Evolutionary conservation across 108 stramenopile genomes (phyloP).

Genomic region (Skeletonema menzelii): DNA sequence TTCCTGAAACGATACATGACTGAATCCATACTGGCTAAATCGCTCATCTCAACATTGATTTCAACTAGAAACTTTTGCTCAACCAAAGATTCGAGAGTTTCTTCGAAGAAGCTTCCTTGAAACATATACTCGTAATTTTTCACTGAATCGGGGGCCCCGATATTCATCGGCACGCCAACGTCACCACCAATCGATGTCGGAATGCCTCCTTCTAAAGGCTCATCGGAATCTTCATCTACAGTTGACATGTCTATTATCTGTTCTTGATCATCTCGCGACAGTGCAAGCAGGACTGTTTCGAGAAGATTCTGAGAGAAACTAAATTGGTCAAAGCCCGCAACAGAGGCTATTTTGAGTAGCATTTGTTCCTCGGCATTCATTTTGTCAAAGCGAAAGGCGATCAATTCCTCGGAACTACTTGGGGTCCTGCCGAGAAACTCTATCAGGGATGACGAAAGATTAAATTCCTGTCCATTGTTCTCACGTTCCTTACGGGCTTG

Average conservation of each 20-base stretch:
- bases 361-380: constrained; percentile 27
- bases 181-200: constrained; percentile 5
- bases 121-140: constrained; percentile 22
- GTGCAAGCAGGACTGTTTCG: constrained; percentile 12
- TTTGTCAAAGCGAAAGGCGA: constrained; percentile 20
- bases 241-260: neutral
- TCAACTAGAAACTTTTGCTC: constrained; percentile 16
- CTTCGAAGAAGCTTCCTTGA: constrained; percentile 27
- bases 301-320: constrained; percentile 25
- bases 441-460: constrained; percentile 5
- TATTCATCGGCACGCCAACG: constrained; percentile 13
- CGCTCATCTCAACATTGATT: constrained; percentile 30
- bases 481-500: constrained; percentile 18
- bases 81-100: constrained; percentile 25
- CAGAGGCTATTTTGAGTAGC: constrained; percentile 24
- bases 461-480: neutral
- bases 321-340: constrained; percentile 28
- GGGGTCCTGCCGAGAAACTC: constrained; percentile 16
- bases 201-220: neutral
- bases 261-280: constrained; percentile 7
- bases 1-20: constrained; percentile 26
- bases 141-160: neutral
- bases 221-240: neutral
- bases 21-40: constrained; percentile 28
- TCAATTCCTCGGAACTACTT: constrained; percentile 20